phyloP scores from a whole-genome alignment of 2,329 filamentous ascomycete species.

The Chalaropsis ovoidea region DNA sequence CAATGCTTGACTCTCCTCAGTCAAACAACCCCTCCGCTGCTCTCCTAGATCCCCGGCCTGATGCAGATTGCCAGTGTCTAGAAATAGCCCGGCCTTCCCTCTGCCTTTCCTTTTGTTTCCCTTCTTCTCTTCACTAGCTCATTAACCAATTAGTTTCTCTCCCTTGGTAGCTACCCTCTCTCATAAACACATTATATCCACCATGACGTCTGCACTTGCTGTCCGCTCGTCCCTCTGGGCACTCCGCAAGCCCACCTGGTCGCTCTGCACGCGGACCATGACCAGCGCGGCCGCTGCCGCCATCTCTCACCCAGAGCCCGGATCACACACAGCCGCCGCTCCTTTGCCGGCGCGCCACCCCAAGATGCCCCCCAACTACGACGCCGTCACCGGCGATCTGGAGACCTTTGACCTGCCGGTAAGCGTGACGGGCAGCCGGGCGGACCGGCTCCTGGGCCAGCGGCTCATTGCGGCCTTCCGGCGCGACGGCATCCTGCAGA shows the following conservation, averaged over 20 bases:
- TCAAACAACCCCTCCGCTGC: not conserved
- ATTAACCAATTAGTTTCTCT: not conserved
- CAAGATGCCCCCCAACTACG: slow-evolving; percentile 19
- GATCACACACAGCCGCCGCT: not conserved
- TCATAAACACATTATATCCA: not conserved
- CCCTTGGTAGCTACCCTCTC: not conserved
- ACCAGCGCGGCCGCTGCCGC: slow-evolving; percentile 8
- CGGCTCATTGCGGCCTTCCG: slow-evolving; percentile 38
- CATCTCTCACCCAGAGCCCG: not conserved
- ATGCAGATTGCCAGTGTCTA: not conserved
- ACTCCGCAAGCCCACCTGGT: slow-evolving; percentile 2
- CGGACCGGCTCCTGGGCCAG: slow-evolving; percentile 34
- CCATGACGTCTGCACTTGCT: slow-evolving; percentile 12
- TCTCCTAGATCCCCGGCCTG: not conserved
- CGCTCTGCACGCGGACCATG: slow-evolving; percentile 11
- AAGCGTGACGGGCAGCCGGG: slow-evolving; percentile 31
- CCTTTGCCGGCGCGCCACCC: slow-evolving; percentile 12
- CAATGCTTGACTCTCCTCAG: not conserved
- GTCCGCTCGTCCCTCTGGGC: not conserved
- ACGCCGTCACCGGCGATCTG: slow-evolving; percentile 28
- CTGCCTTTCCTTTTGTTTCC: not conserved
- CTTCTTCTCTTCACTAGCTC: not conserved
- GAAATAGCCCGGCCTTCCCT: slow-evolving; percentile 4
- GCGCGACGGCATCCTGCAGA: slow-evolving; percentile 39
- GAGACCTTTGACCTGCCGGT: slow-evolving; percentile 38